These are phyloP conservation scores for Stevia rebaudiana DNA, from an alignment of 140 eudicot species.

Conservation along the genomic window DNA sequence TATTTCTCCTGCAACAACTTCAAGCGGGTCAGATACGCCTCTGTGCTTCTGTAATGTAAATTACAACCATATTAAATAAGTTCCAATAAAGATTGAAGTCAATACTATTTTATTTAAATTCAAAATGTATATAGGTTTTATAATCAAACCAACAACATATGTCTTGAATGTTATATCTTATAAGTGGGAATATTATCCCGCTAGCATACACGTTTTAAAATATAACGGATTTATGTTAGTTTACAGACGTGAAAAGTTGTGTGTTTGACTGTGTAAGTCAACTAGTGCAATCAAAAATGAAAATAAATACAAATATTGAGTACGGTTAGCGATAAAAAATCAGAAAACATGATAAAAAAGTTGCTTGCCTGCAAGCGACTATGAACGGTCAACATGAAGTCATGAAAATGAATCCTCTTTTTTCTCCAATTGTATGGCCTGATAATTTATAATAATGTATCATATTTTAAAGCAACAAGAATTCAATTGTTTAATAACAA, in stretches of 20 bases:
- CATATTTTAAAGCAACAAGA: background rate
- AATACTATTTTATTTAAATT: background rate
- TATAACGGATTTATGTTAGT: background rate
- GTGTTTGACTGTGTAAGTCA: background rate
- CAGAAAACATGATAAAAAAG: too few relatives aligned
- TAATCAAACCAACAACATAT: background rate
- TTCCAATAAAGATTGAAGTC: background rate
- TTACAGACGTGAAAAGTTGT: background rate
- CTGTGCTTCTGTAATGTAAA: constrained; percentile 60
- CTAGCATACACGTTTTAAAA: background rate
- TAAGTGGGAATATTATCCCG: background rate
- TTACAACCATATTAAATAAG: background rate
- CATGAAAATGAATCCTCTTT: constrained; percentile 94
- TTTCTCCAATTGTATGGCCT: constrained; percentile 94
- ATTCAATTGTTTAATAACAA: background rate
- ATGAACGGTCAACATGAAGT: constrained; percentile 92
- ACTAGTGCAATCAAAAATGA: background rate
- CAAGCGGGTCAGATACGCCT: constrained; percentile 97
- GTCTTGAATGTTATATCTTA: background rate
- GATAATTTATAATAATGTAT: constrained; percentile 10
- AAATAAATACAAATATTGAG: background rate
- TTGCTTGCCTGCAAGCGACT: constrained; percentile 71
- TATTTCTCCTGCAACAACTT: constrained; percentile 87
- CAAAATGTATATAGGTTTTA: background rate
- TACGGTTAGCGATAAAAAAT: background rate